phyloP scores from a whole-genome alignment of 2,329 filamentous ascomycete species.

The Ilyonectria mors-panacis region DNA sequence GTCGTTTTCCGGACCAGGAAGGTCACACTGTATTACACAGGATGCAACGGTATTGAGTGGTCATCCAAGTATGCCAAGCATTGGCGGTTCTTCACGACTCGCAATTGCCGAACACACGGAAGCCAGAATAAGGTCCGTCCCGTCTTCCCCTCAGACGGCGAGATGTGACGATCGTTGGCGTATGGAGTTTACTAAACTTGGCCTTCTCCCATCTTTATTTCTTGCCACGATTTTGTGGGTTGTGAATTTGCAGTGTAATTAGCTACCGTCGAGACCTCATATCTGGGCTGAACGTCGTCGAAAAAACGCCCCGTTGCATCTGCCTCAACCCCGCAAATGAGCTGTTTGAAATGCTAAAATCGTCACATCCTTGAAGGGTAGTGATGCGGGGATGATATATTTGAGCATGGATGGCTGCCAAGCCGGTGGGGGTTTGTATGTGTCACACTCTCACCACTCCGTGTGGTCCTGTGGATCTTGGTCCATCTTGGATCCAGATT shows the following conservation, averaged over 20 bases:
- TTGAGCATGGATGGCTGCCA: background rate
- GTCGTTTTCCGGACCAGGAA: background rate
- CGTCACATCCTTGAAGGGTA: background rate
- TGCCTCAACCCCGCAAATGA: background rate
- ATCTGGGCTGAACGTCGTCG: background rate
- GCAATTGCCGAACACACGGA: constrained; percentile 2
- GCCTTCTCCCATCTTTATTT: background rate
- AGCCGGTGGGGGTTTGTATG: constrained; percentile 19
- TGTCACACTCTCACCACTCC: constrained; percentile 13
- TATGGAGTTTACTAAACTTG: background rate
- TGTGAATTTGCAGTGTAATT: background rate
- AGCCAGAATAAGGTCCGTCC: background rate
- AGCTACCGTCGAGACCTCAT: background rate
- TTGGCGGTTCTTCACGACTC: background rate
- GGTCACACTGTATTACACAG: background rate
- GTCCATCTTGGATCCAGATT: background rate
- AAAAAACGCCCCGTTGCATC: background rate
- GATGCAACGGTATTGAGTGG: background rate
- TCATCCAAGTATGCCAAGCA: background rate
- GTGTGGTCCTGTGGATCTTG: constrained; percentile 10
- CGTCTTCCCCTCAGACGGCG: background rate
- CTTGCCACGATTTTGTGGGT: background rate
- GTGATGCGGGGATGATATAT: background rate
- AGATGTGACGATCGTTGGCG: background rate
- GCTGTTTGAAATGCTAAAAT: background rate